Percentiles rank a stretch among this genome's conserved stretches.
phyloP scores from a whole-genome alignment of 208 protist species.

The Phytomonas serpens region DNA sequence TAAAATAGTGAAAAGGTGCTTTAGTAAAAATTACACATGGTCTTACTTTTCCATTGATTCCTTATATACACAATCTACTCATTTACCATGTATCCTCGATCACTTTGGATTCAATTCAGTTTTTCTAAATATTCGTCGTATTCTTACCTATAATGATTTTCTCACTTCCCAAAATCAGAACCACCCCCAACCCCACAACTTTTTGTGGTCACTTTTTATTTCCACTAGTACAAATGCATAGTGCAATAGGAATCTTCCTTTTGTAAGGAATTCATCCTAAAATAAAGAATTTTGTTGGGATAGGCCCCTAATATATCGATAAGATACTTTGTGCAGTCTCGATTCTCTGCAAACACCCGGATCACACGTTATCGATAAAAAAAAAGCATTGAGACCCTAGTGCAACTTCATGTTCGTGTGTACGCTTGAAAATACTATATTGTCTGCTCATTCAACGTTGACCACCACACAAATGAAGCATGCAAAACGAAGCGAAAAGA shows the following conservation, averaged over 20 bases:
- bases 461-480: neutral
- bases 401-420: neutral
- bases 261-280: neutral
- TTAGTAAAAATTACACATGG: neutral
- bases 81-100: neutral
- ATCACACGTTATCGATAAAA: neutral
- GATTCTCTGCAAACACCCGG: neutral
- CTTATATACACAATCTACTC: neutral
- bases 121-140: neutral
- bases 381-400: neutral
- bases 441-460: neutral
- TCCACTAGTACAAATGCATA: neutral
- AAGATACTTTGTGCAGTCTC: neutral
- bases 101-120: neutral
- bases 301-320: neutral
- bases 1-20: neutral
- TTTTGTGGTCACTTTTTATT: neutral
- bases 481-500: neutral
- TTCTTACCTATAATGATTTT: neutral
- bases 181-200: neutral
- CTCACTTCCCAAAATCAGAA: neutral
- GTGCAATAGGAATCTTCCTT: neutral
- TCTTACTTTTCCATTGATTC: neutral
- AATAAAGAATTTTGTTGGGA: neutral
- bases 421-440: neutral